Evolutionary conservation across 2,329 filamentous ascomycete species (phyloP).

Genomic region (Ceratocystiopsis minuta): DNA sequence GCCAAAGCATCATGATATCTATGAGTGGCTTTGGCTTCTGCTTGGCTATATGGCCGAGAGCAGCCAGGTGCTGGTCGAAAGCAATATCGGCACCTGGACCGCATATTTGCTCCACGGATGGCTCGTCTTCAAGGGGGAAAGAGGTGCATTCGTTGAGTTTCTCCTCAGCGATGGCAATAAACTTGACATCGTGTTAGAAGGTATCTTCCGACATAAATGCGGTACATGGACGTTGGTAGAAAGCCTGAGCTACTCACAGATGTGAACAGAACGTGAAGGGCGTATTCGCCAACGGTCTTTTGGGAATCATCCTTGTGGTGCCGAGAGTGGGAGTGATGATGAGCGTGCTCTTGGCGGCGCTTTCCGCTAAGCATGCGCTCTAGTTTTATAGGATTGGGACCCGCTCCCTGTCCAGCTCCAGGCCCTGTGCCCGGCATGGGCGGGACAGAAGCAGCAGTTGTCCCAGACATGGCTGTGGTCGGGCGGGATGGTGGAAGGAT

Average conservation of each 20-base stretch:
- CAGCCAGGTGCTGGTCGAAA: constrained; percentile 88
- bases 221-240: constrained; percentile 14
- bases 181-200: constrained; percentile 21
- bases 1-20: constrained; percentile 95
- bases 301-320: constrained; percentile 50
- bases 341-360: constrained; percentile 51
- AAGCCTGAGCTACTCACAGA: constrained; percentile 36
- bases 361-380: constrained; percentile 47
- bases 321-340: constrained; percentile 59
- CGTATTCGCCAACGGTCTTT: constrained; percentile 95
- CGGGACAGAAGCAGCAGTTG: constrained; percentile 13
- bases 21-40: constrained; percentile 90
- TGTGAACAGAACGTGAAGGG: constrained; percentile 88
- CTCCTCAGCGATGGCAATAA: constrained; percentile 90
- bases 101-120: constrained; percentile 75
- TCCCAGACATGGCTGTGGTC: constrained; percentile 29
- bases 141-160: constrained; percentile 68
- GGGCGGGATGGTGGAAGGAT: constrained; percentile 18
- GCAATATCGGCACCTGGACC: constrained; percentile 71
- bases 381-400: constrained; percentile 22
- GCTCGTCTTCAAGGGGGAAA: constrained; percentile 61
- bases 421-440: neutral
- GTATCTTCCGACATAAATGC: neutral
- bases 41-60: constrained; percentile 83
- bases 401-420: neutral